Evolutionary conservation across 2,329 filamentous ascomycete species (phyloP).

Genomic region (Fonsecaea multimorphosa): DNA sequence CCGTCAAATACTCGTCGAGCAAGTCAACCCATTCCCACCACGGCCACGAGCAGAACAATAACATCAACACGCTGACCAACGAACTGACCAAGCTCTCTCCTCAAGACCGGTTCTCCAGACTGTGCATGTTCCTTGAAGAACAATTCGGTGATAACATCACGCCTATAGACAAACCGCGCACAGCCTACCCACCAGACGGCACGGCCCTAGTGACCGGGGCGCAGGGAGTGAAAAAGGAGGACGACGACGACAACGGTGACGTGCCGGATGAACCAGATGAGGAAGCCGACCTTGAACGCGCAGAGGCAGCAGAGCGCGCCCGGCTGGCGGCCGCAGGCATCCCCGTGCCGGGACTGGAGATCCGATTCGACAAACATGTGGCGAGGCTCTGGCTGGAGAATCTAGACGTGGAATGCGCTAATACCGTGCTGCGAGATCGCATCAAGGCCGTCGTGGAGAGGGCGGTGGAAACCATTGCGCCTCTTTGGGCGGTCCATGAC

Average conservation of each 20-base stretch:
- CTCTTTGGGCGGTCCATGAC: conserved; percentile 58
- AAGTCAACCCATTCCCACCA: conserved; percentile 62
- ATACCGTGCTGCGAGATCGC: conserved; percentile 78
- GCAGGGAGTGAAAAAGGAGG: conserved; percentile 2
- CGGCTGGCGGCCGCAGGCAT: conserved; percentile 83
- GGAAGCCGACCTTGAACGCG: conserved; percentile 58
- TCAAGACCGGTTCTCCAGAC: conserved; percentile 77
- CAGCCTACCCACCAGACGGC: conserved; percentile 42
- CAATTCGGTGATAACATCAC: conserved; percentile 90
- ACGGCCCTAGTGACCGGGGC: conserved; percentile 43
- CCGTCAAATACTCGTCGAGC: conserved; percentile 72
- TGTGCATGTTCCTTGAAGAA: conserved; percentile 95
- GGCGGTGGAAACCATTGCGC: conserved; percentile 83
- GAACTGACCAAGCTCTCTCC: conserved; percentile 75
- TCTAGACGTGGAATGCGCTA: conserved; percentile 84
- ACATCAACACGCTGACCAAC: conserved; percentile 56
- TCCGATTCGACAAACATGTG: conserved; percentile 84
- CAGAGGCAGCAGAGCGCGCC: conserved; percentile 72
- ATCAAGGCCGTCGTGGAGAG: conserved; percentile 89
- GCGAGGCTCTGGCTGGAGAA: conserved; percentile 92
- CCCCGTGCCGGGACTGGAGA: conserved; percentile 84
- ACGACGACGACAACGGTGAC: conserved; percentile 26
- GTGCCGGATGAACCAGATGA: conserved; percentile 46
- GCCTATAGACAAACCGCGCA: conserved; percentile 72
- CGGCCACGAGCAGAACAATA: conserved; percentile 43